Evolutionary conservation across 2,329 filamentous ascomycete genomes (phyloP), one percentile per base, ranked within the genome.

Genomic region (Karstenula rhodostoma): DNA sequence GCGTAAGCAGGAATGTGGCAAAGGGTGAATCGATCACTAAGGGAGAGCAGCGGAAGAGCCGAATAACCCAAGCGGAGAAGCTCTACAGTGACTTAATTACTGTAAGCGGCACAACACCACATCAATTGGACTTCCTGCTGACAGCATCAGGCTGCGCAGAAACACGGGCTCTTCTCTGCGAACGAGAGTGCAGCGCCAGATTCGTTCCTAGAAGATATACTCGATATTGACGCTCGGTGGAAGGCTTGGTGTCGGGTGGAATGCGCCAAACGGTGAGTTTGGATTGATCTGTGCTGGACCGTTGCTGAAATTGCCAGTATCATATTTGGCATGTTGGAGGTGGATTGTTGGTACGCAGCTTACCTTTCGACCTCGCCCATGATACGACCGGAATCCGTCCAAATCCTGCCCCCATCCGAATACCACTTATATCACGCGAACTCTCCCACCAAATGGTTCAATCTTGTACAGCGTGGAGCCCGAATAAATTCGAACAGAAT

Each of bases 201-300:
- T 44, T 77, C 79, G 19, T 67, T 84, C 3, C 78, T 83, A 23
- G 80, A 82, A 27, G 73, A 77, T 4, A 75, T 83, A 7, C 70
- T 79, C 15, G 79, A 83, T 61, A 75, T 81, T 35, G 80, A 84
- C 51, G 71, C 76, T 25, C 73, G 79, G 64, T 86, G 84, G 84
- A 83, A 81, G 64, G 80, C 81, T 2, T 86, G 84, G 84, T 79
- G 80, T 61, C 81, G 82, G 51, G 77, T 85, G 8, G 84, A 86
- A 69, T 84, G 82, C 49, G 77, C 77, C 0, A 85, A 85, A 67
- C 77, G 83, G 73, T 73, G 46, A 51, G 64, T 23, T n/a, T n/a
- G 4, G 40, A 40, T 50, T 13, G 10, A 29, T 15, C 27, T 19
- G n/a, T 27, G n/a, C 13, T 49, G 0, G 47, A 37, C 50, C 58